These are phyloP conservation scores for Limonomyces culmigenus DNA, from an alignment of 1,284 basidiomycete genomes.

Conservation along the genomic window DNA sequence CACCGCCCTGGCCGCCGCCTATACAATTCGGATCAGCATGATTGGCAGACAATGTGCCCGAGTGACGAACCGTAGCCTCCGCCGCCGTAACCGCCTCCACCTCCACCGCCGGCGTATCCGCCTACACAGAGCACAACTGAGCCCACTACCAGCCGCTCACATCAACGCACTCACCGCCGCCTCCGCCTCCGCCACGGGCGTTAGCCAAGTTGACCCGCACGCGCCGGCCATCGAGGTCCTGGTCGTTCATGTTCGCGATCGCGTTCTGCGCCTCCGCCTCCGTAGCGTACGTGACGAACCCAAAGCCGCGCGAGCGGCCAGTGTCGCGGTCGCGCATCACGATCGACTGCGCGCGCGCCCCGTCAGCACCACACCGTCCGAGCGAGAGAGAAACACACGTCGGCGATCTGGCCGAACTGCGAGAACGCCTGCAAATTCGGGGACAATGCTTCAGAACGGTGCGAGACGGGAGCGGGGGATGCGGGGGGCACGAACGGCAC, in stretches of 20 bases:
- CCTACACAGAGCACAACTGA: not conserved
- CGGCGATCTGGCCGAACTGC: constrained; percentile 48
- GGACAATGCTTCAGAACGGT: constrained; percentile 2
- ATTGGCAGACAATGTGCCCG: no score
- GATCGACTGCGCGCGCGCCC: constrained; percentile 36
- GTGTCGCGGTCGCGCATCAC: constrained; percentile 98
- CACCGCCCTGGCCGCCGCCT: constrained; percentile 10
- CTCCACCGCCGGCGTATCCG: constrained; percentile 7
- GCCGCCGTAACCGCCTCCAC: constrained; percentile 19
- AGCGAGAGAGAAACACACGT: constrained; percentile 53
- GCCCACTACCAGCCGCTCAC: not conserved
- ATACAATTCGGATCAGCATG: no score
- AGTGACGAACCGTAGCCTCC: constrained; percentile 7
- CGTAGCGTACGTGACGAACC: constrained; percentile 73
- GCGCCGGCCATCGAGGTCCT: constrained; percentile 85
- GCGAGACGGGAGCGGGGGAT: constrained; percentile 14
- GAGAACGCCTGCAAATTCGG: constrained; percentile 15
- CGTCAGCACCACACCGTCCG: constrained; percentile 33
- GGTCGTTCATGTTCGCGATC: constrained; percentile 72
- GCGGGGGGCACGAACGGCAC: constrained; percentile 54
- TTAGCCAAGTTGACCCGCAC: constrained; percentile 94
- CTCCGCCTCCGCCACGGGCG: constrained; percentile 46
- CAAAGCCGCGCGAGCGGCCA: constrained; percentile 90
- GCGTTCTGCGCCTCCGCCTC: constrained; percentile 62
- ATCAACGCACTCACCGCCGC: constrained; percentile 15